Evolutionary conservation across 2,329 filamentous ascomycete genomes (phyloP), one percentile per base, ranked within the genome.

Genomic region (Penicillium brevicompactum): DNA sequence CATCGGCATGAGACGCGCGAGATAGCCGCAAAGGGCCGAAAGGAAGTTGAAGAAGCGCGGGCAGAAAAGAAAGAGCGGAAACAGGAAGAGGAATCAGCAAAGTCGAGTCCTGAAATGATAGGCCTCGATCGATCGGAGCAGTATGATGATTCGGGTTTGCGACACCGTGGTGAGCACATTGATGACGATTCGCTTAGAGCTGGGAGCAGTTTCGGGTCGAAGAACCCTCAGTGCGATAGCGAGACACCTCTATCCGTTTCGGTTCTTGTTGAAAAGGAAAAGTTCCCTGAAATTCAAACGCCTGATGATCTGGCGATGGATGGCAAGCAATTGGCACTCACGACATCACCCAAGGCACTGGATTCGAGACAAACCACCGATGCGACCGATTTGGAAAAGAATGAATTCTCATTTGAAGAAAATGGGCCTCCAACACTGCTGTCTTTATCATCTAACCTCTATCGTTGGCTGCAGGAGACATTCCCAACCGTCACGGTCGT

Each of bases 401-500:
- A 62, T 51, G 53, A 27, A 13, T n/a, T 37, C 14, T 3, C 41
- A 14, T 9, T 10, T 32, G 49, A 58, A 43, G 56, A 49, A 27
- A 59, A 54, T n/a, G 73, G 60, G 0, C 66, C 75, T 13, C 27
- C 42, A 14, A 88, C 84, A 0, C 72, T 90, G 0, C 72, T 80
- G 1, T 87, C 84, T 0, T 62, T 85, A 0, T 53, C 74, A 4
- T 60, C 62, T 1, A 70, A 82, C 10, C 53, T 63, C 0, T 84
- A 84, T 53, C 67, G 69, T n/a, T 90, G 86, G 87, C 75, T 75
- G 0, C 85, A 87, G 57, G 85, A 87, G 65, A 90, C 87, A 0
- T 91, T 91, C 46, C 88, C 88, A 0, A 90, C 87, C 0, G 83
- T 84, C 1, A 84, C 84, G 18, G 83, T 85, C 0, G 87, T 91